phyloP scores from a whole-genome alignment of 2,329 filamentous ascomycete species.

The Zymoseptoria crescenta region DNA sequence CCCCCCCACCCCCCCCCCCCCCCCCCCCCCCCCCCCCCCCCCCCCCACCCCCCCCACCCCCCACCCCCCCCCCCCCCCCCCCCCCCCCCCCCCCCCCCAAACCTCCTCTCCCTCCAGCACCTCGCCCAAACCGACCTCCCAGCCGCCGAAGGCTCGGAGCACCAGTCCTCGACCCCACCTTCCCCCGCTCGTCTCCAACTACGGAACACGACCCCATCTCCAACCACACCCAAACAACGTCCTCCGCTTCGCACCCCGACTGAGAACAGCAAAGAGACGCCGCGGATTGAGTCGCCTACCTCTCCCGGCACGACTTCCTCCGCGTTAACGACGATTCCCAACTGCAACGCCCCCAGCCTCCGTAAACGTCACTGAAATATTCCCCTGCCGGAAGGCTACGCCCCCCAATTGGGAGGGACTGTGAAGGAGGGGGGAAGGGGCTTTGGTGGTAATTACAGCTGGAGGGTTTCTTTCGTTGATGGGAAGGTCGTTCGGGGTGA shows the following conservation, averaged over 20 bases:
- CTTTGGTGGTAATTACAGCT: too few relatives aligned
- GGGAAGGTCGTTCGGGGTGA: conserved; percentile 1
- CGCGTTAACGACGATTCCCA: conserved; percentile 34
- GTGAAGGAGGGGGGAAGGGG: background rate
- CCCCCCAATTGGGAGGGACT: conserved; percentile 15
- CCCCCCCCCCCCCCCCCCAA: too few relatives aligned
- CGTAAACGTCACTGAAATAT: conserved; percentile 35
- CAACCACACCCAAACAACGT: conserved; percentile 36
- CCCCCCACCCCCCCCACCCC: too few relatives aligned
- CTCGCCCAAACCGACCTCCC: conserved; percentile 32
- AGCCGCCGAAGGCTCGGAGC: conserved; percentile 37
- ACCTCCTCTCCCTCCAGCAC: conserved; percentile 32
- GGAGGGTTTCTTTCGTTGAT: conserved; percentile 5
- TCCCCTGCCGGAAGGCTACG: conserved; percentile 32
- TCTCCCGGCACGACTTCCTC: conserved; percentile 49
- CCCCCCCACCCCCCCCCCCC: too few relatives aligned
- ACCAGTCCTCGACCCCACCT: conserved; percentile 37
- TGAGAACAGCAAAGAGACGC: conserved; percentile 44
- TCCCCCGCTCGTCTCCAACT: conserved; percentile 41
- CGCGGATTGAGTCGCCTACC: conserved; percentile 43
- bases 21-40: too few relatives aligned
- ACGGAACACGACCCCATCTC: conserved; percentile 35
- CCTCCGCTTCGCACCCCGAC: conserved; percentile 34
- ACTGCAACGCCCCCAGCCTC: conserved; percentile 31
- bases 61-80: too few relatives aligned